Evolutionary conservation across 768 basidiomycete species (phyloP), one percentile per base, ranked within the genome.

Genomic region (Boletus tomentosulus): DNA sequence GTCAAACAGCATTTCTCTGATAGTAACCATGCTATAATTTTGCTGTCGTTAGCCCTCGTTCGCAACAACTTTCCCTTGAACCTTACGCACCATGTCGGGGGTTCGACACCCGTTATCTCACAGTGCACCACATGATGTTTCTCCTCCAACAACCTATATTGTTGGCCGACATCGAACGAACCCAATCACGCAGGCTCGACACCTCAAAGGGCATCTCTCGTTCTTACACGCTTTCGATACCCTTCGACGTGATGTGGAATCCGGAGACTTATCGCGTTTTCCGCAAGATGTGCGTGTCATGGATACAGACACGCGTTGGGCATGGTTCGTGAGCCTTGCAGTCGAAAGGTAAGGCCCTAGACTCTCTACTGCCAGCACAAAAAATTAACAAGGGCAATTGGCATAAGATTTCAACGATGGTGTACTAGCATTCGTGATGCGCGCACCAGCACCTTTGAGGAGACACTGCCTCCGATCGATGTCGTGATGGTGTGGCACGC

Each of bases 401-500:
- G 38, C 9, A 1, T 25, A 13, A 74, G 74, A 46, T 75, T 74
- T 52, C 57, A 68, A 4, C 65, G 69, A 2, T 75, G 73, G 74
- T 66, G 65, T n/a, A 7, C 22, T 27, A 46, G 45, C 37, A 24
- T 39, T 38, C 22, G 46, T 22, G 2, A 27, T 35, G 22, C 6
- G 31, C 35, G 16, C 25, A 45, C 13, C 27, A 12, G 11, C 19
- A 13, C 31, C 22, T 15, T 50, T 1, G 58, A 61, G 45, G 46
- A 50, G 24, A 39, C 33, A 0, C 46, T 70, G n/a, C 73, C 74
- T 2, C 73, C 73, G 4, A 47, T 75, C 7, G 74, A 75, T 30
- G 74, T 75, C 2, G 57, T 70, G 38, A 73, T 74, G 73, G 73
- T 74, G 4, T 73, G 73, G 69, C 74, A 74, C 34, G 59, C 73